Conservation (phyloP, 768 basidiomycete species). For the Pholiota molesta region DNA sequence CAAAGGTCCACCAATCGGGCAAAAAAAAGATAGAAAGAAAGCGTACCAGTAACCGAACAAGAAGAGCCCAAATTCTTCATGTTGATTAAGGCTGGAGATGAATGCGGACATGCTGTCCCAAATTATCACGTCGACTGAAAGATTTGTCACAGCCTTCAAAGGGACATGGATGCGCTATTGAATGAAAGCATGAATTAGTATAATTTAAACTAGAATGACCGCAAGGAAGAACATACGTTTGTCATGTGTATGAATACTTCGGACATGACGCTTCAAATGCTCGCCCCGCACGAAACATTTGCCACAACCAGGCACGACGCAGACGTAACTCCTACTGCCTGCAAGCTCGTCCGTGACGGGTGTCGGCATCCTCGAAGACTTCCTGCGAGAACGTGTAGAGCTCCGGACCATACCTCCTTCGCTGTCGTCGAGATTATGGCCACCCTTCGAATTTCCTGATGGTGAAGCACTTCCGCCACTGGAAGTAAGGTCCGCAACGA, state of each 20-base stretch:
- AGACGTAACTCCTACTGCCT: constrained; percentile 58
- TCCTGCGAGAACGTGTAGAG: constrained; percentile 11
- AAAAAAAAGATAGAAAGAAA: background rate
- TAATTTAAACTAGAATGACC: background rate
- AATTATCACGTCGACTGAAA: constrained; percentile 78
- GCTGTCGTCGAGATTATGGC: constrained; percentile 10
- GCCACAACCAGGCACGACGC: constrained; percentile 70
- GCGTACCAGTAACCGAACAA: background rate
- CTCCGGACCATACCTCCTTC: constrained; percentile 19
- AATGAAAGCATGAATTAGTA: constrained; percentile 5
- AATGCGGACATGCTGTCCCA: constrained; percentile 72
- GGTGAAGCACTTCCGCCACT: constrained; percentile 4
- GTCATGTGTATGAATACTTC: constrained; percentile 82
- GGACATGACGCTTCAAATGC: constrained; percentile 81
- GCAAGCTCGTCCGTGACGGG: constrained; percentile 18
- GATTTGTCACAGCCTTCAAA: constrained; percentile 66
- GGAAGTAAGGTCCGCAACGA: constrained; percentile 23
- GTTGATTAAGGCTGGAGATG: constrained; percentile 43
- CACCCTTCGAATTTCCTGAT: background rate
- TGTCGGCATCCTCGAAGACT: constrained; percentile 12
- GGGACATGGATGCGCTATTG: constrained; percentile 59
- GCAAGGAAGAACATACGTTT: constrained; percentile 62
- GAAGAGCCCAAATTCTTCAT: background rate
- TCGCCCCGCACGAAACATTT: constrained; percentile 82
- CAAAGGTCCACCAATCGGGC: background rate